A percentile compares a stretch with the other conserved stretches of the same genome.
Conservation (phyloP, 2,329 filamentous ascomycete species). For the Coccinonectria pachysandricola region DNA sequence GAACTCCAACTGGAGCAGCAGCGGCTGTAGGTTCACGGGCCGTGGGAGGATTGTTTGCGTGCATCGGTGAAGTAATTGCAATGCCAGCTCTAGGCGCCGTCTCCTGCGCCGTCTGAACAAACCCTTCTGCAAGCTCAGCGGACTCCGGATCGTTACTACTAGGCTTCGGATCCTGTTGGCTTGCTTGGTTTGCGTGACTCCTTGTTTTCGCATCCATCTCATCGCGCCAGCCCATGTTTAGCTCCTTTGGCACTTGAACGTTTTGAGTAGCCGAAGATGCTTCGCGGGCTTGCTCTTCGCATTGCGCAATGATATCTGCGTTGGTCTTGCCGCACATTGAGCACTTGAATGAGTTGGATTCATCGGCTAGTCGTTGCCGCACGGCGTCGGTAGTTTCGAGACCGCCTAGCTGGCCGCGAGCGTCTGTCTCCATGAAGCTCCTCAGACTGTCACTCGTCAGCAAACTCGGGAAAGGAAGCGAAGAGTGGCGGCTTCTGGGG, state of each 20-base stretch:
- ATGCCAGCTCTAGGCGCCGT: slow-evolving; percentile 24
- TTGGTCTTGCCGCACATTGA: slow-evolving; percentile 60
- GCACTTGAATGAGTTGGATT: slow-evolving; percentile 60
- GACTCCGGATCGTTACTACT: slow-evolving; percentile 28
- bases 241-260: slow-evolving; percentile 41
- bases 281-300: slow-evolving; percentile 45
- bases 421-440: slow-evolving; percentile 87
- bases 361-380: slow-evolving; percentile 56
- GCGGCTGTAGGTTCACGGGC: slow-evolving; percentile 1
- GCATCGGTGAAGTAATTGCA: slow-evolving; percentile 1
- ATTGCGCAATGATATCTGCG: slow-evolving; percentile 61
- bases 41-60: not conserved
- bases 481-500: not conserved
- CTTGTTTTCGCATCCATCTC: slow-evolving; percentile 45
- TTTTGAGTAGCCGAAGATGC: slow-evolving; percentile 26
- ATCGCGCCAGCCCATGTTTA: slow-evolving; percentile 62
- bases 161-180: slow-evolving; percentile 4
- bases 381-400: slow-evolving; percentile 64
- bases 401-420: slow-evolving; percentile 80
- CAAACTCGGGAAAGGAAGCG: too few relatives aligned
- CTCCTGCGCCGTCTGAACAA: slow-evolving; percentile 38
- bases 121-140: slow-evolving; percentile 46
- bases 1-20: slow-evolving; percentile 2
- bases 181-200: too few relatives aligned
- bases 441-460: slow-evolving; percentile 42